These are phyloP conservation scores for Trichosporon inkin DNA, from an alignment of 1,284 basidiomycete species.

Conservation along the genomic window DNA sequence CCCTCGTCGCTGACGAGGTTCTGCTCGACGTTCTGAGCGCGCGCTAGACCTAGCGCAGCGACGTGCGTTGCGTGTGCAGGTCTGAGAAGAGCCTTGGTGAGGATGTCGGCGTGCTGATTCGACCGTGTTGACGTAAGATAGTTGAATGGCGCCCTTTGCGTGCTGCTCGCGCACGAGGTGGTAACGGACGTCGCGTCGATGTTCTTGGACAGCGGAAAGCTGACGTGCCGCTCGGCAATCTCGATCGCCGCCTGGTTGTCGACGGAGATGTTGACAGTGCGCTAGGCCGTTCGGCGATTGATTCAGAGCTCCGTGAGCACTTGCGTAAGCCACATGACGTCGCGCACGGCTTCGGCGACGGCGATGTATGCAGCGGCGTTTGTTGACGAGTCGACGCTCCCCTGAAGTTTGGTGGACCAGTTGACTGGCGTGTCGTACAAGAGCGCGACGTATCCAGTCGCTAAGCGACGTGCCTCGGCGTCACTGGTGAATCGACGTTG, in stretches of 20 bases:
- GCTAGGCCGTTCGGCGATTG: too few relatives aligned
- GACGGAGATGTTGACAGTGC: too few relatives aligned
- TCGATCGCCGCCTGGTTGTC: slow-evolving; percentile 52
- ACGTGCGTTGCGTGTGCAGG: not conserved
- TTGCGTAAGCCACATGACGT: slow-evolving; percentile 49
- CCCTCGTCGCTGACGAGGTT: too few relatives aligned
- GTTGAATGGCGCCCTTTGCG: not conserved
- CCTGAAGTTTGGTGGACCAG: slow-evolving; percentile 52
- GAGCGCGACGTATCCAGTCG: slow-evolving; percentile 50
- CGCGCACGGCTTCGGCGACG: slow-evolving; percentile 53
- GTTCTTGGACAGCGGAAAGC: slow-evolving; percentile 50
- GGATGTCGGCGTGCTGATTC: slow-evolving; percentile 7
- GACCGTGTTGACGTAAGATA: too few relatives aligned
- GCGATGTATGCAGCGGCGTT: slow-evolving; percentile 54
- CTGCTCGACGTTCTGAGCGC: too few relatives aligned
- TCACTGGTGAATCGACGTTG: slow-evolving; percentile 8
- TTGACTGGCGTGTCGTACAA: slow-evolving; percentile 41
- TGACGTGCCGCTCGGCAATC: slow-evolving; percentile 44
- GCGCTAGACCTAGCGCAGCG: not conserved
- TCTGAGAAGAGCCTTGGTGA: slow-evolving; percentile 8
- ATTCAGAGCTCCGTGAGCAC: slow-evolving; percentile 30
- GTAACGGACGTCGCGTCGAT: slow-evolving; percentile 51
- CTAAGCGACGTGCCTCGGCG: slow-evolving; percentile 29
- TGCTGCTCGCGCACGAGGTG: slow-evolving; percentile 50
- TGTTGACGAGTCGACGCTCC: slow-evolving; percentile 46